These are phyloP conservation scores for Bacterosira constricta DNA, from an alignment of 108 stramenopile genomes.

Conservation along the genomic window DNA sequence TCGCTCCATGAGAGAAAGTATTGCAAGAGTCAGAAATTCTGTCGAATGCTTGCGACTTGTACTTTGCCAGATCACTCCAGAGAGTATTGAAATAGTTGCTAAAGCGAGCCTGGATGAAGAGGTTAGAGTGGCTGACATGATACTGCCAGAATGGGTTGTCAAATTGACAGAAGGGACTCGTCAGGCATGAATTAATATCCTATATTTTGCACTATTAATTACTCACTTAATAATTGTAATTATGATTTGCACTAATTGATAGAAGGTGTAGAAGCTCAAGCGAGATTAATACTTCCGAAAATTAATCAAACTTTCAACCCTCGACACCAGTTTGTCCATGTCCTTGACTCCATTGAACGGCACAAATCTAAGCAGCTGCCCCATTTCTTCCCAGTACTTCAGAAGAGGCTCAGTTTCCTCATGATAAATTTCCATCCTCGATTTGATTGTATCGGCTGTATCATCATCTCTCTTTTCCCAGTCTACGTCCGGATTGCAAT, in stretches of 20 bases:
- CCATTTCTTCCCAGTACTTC: slow-evolving; percentile 49
- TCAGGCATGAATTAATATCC: neutral
- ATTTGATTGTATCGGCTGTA: slow-evolving; percentile 49
- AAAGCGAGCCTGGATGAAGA: slow-evolving; percentile 49
- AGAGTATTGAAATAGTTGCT: slow-evolving; percentile 65
- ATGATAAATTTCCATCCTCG: slow-evolving; percentile 62
- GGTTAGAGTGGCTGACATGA: slow-evolving; percentile 59
- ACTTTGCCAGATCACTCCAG: slow-evolving; percentile 70
- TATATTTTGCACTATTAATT: no score
- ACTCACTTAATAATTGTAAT: no score
- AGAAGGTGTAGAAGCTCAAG: no score
- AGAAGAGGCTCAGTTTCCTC: slow-evolving; percentile 66
- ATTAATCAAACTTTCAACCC: no score
- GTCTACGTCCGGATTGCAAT: slow-evolving; percentile 43
- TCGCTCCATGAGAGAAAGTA: slow-evolving; percentile 55
- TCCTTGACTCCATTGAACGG: slow-evolving; percentile 72
- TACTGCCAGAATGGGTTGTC: slow-evolving; percentile 68
- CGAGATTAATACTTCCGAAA: no score
- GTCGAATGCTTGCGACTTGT: slow-evolving; percentile 74
- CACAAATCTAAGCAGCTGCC: slow-evolving; percentile 49
- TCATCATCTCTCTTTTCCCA: slow-evolving; percentile 77
- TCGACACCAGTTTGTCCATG: slow-evolving; percentile 32
- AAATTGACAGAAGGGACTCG: slow-evolving; percentile 59
- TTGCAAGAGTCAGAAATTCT: slow-evolving; percentile 74
- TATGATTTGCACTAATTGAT: no score